phyloP scores from a whole-genome alignment of 2,329 filamentous ascomycete genomes.

The Sordariomycetes sp. region DNA sequence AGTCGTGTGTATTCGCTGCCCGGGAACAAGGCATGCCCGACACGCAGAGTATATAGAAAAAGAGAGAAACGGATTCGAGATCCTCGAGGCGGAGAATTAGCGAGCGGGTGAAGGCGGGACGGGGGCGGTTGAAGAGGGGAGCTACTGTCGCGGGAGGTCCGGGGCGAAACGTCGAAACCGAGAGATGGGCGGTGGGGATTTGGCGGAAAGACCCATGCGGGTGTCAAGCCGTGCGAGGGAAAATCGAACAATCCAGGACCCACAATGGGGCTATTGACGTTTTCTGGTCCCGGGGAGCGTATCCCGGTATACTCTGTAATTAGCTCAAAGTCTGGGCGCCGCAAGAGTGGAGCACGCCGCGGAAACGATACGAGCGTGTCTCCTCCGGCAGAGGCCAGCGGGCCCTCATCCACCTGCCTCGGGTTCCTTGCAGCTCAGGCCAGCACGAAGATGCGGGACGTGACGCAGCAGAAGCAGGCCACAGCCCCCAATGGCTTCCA shows the following conservation, averaged over 20 bases:
- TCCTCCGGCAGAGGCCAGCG: background rate
- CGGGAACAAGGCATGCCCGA: background rate
- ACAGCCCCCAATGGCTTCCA: background rate
- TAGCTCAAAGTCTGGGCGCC: background rate
- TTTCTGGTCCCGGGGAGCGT: background rate
- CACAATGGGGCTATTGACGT: background rate
- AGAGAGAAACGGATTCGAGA: background rate
- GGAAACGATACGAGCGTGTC: background rate
- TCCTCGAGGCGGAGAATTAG: too few species aligned
- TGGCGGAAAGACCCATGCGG: background rate
- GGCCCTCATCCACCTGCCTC: background rate
- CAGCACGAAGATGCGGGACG: background rate
- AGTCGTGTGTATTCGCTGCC: background rate
- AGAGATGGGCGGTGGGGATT: background rate
- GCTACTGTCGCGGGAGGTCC: background rate
- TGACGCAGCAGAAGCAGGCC: background rate
- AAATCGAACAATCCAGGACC: constrained; percentile 3
- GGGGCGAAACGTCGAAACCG: background rate
- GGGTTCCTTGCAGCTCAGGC: background rate
- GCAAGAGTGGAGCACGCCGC: background rate
- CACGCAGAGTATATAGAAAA: constrained; percentile 2
- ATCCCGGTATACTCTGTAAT: background rate
- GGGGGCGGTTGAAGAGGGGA: background rate
- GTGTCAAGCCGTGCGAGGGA: background rate
- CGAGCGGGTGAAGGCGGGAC: background rate